Evolutionary conservation across 352 stramenopile species (phyloP), one percentile per base, ranked within the genome.

Genomic region (Globisporangium spinosum): DNA sequence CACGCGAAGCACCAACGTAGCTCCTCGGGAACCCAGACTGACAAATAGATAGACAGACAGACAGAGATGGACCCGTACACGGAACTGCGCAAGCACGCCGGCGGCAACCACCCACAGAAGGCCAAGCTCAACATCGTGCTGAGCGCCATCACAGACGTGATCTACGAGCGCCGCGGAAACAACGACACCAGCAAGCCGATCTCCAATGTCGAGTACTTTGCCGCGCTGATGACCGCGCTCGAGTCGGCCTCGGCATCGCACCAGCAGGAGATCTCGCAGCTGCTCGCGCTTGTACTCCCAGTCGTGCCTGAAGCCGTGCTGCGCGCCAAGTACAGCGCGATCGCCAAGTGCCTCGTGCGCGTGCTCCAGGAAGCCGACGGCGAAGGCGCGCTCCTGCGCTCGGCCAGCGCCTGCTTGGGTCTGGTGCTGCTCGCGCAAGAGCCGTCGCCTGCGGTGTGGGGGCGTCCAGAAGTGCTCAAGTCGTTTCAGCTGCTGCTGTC

Each of bases 151-250:
- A 84, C 78, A 20, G 86, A 95, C 29, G 83, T 95, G 56, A 95
- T 95, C 76, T 78, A 86, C 64, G 88, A 95, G 66, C 86, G 85
- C 22, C 84, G 88, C 66, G 53, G 63, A 12, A 35, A 56, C 22
- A 71, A 25, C 43, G 72, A 73, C 35, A 45, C 49, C 12, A 53
- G 57, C 72, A 58, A 60, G 51, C 70, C 83, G 15, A 85, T 90
- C 60, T 89, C 86, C n/a, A 80, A 78, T 68, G 93, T 85, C 35
- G 88, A 95, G 77, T 95, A 95, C 69, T 95, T 95, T 64, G 88
- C 88, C 13, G 85, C 88, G 64, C 78, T 95, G 62, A 94, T 95
- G 88, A 95, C 88, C 20, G 88, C 84, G 58, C 77, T 95, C 62
- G 88, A 95, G 70, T 83, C 85, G 0, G 83, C 82, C 5, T 77